These are phyloP conservation scores for Sporothrix humicola DNA, from an alignment of 2,329 filamentous ascomycete genomes.

Conservation along the genomic window DNA sequence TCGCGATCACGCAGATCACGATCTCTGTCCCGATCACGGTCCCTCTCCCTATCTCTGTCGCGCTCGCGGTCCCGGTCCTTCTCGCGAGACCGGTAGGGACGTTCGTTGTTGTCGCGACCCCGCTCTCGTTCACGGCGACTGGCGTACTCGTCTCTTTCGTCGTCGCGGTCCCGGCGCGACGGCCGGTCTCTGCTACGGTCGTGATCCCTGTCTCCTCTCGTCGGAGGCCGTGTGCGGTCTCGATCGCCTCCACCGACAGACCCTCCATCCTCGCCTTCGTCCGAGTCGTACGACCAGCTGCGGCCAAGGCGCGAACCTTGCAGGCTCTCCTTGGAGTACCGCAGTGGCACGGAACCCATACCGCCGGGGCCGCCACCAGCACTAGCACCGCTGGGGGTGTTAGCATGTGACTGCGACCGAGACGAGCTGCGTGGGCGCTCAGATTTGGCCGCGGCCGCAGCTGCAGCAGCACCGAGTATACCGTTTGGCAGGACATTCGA, in stretches of 20 bases:
- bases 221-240: constrained; percentile 32
- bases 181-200: constrained; percentile 32
- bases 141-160: constrained; percentile 34
- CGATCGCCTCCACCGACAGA: constrained; percentile 16
- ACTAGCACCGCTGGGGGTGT: not conserved
- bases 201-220: constrained; percentile 34
- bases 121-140: constrained; percentile 45
- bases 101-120: constrained; percentile 9
- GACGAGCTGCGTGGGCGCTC: constrained; percentile 44
- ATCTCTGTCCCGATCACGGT: constrained; percentile 41
- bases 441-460: constrained; percentile 37
- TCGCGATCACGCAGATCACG: constrained; percentile 26
- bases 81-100: constrained; percentile 9
- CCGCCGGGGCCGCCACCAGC: no score
- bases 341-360: constrained; percentile 36
- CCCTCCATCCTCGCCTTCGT: constrained; percentile 29
- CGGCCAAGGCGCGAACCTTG: constrained; percentile 50
- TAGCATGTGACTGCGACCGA: constrained; percentile 33
- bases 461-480: constrained; percentile 30
- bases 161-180: constrained; percentile 23
- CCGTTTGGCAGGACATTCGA: constrained; percentile 51
- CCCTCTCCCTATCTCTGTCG: constrained; percentile 45
- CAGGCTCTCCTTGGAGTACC: constrained; percentile 51
- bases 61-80: constrained; percentile 33
- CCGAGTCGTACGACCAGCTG: constrained; percentile 52